Evolutionary conservation across 164 flowering plant genomes (phyloP).

Genomic region (Buxus sempervirens): DNA sequence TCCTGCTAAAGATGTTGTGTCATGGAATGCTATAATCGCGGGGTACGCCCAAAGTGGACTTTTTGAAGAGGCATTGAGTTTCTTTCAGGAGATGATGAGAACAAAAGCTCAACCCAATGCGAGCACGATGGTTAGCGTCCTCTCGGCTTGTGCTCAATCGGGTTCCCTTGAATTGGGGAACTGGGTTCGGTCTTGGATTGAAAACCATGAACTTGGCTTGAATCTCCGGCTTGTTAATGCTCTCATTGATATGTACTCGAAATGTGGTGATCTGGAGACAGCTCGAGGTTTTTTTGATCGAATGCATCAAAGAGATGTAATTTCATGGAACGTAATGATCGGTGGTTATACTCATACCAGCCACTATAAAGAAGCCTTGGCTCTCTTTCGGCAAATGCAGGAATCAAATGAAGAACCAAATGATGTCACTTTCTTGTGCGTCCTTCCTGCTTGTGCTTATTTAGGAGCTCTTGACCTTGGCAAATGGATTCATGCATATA

Average conservation of each 20-base stretch:
- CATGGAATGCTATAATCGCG: constrained; percentile 85
- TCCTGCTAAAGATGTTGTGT: constrained; percentile 58
- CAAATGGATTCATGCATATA: constrained; percentile 71
- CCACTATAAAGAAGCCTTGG: constrained; percentile 51
- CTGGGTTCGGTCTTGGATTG: constrained; percentile 54
- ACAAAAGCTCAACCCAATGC: constrained; percentile 43
- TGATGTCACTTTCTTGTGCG: constrained; percentile 56
- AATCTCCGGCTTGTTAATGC: constrained; percentile 59
- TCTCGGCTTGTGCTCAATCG: constrained; percentile 72
- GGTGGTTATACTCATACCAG: constrained; percentile 57
- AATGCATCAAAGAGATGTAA: constrained; percentile 34
- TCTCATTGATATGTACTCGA: constrained; percentile 76
- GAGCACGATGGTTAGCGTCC: constrained; percentile 62
- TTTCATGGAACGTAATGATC: constrained; percentile 82
- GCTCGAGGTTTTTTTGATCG: constrained; percentile 57
- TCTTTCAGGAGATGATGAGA: constrained; percentile 51
- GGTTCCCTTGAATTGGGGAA: constrained; percentile 49
- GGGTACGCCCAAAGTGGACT: constrained; percentile 50
- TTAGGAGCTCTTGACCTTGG: constrained; percentile 70
- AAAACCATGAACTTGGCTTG: constrained; percentile 41
- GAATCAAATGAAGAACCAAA: constrained; percentile 44
- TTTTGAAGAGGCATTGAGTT: constrained; percentile 47
- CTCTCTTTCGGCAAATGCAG: constrained; percentile 52
- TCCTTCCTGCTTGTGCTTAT: constrained; percentile 68
- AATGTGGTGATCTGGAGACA: constrained; percentile 53